phyloP scores from a whole-genome alignment of 2,329 filamentous ascomycete species.

The Talaromyces verruculosus region DNA sequence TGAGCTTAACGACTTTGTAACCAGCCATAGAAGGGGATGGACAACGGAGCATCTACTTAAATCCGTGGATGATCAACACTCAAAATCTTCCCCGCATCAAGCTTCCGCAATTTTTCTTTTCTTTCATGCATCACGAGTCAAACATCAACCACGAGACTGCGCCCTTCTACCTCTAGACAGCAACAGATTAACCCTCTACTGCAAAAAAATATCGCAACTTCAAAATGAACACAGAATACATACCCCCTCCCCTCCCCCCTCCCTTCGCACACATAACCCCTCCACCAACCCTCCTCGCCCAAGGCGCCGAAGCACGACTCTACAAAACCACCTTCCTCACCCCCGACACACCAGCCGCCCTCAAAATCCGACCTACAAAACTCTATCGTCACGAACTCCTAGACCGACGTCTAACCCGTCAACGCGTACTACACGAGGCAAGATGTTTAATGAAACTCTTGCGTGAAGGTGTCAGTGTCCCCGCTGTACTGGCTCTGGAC shows the following conservation, averaged over 20 bases:
- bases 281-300: constrained; percentile 71
- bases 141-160: neutral
- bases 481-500: constrained; percentile 71
- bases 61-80: neutral
- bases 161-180: neutral
- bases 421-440: constrained; percentile 85
- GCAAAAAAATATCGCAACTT: neutral
- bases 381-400: constrained; percentile 88
- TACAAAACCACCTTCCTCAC: constrained; percentile 81
- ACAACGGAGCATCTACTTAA: neutral
- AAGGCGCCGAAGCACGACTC: constrained; percentile 93
- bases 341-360: constrained; percentile 66
- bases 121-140: neutral
- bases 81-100: constrained; percentile 15
- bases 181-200: too few relatives aligned
- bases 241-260: constrained; percentile 54
- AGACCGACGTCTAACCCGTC: constrained; percentile 80
- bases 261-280: constrained; percentile 65
- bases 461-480: constrained; percentile 76
- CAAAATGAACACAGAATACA: constrained; percentile 13
- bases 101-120: constrained; percentile 4
- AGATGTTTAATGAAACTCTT: constrained; percentile 77
- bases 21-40: neutral
- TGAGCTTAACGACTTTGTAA: neutral
- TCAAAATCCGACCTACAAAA: constrained; percentile 91